These are phyloP conservation scores for Clonostachys sp. DNA, from an alignment of 2,329 filamentous ascomycete species.

Conservation along the genomic window DNA sequence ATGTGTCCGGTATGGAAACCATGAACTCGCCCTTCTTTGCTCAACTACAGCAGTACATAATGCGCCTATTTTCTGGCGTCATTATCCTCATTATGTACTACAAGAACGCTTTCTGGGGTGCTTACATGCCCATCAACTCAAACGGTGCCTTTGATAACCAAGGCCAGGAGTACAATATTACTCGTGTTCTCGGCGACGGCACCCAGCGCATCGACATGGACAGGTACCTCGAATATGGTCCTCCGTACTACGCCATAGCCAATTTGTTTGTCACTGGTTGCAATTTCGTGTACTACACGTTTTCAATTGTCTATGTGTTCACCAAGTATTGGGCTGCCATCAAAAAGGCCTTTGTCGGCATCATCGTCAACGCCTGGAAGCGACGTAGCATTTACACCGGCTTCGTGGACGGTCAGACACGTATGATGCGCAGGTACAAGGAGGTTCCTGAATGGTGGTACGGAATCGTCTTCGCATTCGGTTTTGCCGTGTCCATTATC, in stretches of 20 bases:
- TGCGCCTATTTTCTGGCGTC: slow-evolving; percentile 24
- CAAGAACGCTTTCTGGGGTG: slow-evolving; percentile 34
- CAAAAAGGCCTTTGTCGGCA: slow-evolving; percentile 20
- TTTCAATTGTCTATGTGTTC: slow-evolving; percentile 26
- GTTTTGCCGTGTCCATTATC: slow-evolving; percentile 9
- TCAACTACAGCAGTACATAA: slow-evolving; percentile 25
- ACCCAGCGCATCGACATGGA: slow-evolving; percentile 21
- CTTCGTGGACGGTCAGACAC: slow-evolving; percentile 34
- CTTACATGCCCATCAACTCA: slow-evolving; percentile 43
- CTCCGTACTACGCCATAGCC: slow-evolving; percentile 23
- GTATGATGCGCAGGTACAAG: slow-evolving; percentile 34
- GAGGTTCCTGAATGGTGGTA: slow-evolving; percentile 47
- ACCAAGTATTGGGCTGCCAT: slow-evolving; percentile 26
- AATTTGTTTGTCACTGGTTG: slow-evolving; percentile 21
- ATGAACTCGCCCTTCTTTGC: slow-evolving; percentile 32
- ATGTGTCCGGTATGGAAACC: slow-evolving; percentile 20
- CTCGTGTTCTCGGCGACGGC: slow-evolving; percentile 31
- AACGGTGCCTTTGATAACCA: slow-evolving; percentile 38
- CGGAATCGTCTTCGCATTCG: slow-evolving; percentile 7
- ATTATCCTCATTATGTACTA: slow-evolving; percentile 38
- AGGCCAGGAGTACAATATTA: slow-evolving; percentile 31
- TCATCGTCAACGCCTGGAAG: slow-evolving; percentile 12
- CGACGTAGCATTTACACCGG: slow-evolving; percentile 30
- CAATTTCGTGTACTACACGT: slow-evolving; percentile 23
- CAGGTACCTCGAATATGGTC: slow-evolving; percentile 26